These are phyloP conservation scores for Aurantiochytrium sp. DNA, from an alignment of 108 stramenopile species.

Conservation along the genomic window DNA sequence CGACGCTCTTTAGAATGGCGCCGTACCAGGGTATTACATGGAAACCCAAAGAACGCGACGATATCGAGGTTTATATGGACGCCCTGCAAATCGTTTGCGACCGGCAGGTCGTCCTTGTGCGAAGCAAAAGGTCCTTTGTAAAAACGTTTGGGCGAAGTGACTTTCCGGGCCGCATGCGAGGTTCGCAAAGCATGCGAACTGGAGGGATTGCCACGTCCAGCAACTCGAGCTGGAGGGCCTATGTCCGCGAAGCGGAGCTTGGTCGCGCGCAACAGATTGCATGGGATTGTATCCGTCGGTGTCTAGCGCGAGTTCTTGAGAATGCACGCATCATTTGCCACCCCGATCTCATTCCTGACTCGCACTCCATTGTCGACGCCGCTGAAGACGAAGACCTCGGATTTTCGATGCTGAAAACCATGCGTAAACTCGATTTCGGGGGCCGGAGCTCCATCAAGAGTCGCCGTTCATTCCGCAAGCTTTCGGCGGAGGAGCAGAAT, in stretches of 20 bases:
- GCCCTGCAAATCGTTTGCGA: neutral
- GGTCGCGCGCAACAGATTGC: neutral
- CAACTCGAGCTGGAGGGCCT: neutral
- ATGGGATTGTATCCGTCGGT: neutral
- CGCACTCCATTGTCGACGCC: neutral
- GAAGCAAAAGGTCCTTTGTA: neutral
- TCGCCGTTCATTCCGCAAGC: too few relatives aligned
- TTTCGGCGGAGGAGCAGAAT: too few relatives aligned
- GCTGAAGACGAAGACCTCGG: too few relatives aligned
- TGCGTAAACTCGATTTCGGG: too few relatives aligned
- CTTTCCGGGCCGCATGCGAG: neutral
- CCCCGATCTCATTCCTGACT: neutral
- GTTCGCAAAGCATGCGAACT: neutral
- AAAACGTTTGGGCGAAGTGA: neutral
- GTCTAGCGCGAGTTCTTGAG: neutral
- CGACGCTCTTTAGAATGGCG: neutral
- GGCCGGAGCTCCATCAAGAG: too few relatives aligned
- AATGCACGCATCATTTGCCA: neutral
- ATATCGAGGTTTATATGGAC: neutral
- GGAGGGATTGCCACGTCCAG: neutral
- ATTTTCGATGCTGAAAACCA: too few relatives aligned
- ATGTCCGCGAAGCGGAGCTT: neutral
- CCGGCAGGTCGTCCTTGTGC: neutral
- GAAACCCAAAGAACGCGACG: neutral
- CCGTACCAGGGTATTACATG: neutral